phyloP scores from a whole-genome alignment of 441 rosid species.

The Bocquillonia castaneifolia region DNA sequence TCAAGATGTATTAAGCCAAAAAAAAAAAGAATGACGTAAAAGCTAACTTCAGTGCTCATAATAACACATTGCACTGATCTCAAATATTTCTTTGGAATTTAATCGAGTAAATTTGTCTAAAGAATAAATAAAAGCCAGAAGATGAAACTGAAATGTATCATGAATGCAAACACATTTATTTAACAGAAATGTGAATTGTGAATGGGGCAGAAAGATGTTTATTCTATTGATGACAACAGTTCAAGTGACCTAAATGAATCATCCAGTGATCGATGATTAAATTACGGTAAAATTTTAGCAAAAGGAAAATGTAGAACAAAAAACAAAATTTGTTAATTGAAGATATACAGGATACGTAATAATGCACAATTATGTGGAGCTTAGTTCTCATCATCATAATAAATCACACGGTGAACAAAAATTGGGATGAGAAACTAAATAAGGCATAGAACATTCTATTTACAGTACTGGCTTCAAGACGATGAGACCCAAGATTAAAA shows the following conservation, averaged over 20 bases:
- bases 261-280: background rate
- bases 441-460: slow-evolving; percentile 12
- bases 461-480: slow-evolving; percentile 13
- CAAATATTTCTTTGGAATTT: no score
- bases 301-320: background rate
- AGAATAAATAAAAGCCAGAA: no score
- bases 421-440: slow-evolving; percentile 26
- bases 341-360: slow-evolving; percentile 20
- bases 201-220: background rate
- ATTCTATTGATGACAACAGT: background rate
- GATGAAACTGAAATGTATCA: no score
- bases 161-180: no score
- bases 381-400: slow-evolving; percentile 24
- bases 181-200: no score
- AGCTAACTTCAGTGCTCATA: no score
- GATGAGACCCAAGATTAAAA: background rate
- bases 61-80: no score
- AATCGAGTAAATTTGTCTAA: no score
- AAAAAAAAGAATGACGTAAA: no score
- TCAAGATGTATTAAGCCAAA: no score
- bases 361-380: slow-evolving; percentile 22
- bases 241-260: background rate
- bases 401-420: slow-evolving; percentile 16
- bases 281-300: background rate
- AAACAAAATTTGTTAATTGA: slow-evolving; percentile 13